These are phyloP conservation scores for Trypanosoma conorhini DNA, from an alignment of 208 protist genomes.

Conservation along the genomic window DNA sequence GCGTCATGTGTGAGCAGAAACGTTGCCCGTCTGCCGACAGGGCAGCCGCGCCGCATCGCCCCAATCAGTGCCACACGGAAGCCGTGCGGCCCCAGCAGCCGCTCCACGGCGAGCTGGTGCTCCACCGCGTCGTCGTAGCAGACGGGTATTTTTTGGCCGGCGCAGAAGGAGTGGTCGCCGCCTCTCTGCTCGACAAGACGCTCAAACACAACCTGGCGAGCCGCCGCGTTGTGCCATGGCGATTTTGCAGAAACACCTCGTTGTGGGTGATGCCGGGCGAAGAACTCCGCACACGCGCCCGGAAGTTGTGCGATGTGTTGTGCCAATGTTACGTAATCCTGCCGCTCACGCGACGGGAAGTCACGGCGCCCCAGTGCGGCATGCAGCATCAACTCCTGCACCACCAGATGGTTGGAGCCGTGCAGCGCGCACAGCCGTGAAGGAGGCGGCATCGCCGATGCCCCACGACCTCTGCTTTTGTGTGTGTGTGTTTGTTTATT, in stretches of 20 bases:
- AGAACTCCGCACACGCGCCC: neutral
- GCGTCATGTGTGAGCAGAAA: constrained; percentile 34
- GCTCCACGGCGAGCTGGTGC: constrained; percentile 37
- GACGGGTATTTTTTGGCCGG: constrained; percentile 14
- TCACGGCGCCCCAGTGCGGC: constrained; percentile 30
- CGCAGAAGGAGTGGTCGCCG: too few relatives aligned
- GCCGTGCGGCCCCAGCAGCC: constrained; percentile 44
- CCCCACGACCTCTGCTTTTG: neutral
- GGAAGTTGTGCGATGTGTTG: constrained; percentile 24
- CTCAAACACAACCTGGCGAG: constrained; percentile 21
- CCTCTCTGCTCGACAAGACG: constrained; percentile 7
- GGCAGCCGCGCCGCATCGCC: constrained; percentile 47
- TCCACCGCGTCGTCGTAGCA: constrained; percentile 56
- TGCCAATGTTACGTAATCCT: constrained; percentile 10
- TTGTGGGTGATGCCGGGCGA: neutral
- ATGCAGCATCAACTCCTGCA: constrained; percentile 64
- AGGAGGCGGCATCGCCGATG: constrained; percentile 17
- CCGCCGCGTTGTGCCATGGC: neutral
- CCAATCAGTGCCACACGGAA: constrained; percentile 49
- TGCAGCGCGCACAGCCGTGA: constrained; percentile 47
- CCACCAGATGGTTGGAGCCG: constrained; percentile 56
- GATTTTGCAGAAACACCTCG: neutral
- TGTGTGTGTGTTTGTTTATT: constrained; percentile 4
- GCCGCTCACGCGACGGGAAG: constrained; percentile 3
- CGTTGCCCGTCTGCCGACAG: constrained; percentile 29